Evolutionary conservation across 2,329 filamentous ascomycete species (phyloP), one percentile per base, ranked within the genome.

Genomic region (Pyrenochaeta sp.): DNA sequence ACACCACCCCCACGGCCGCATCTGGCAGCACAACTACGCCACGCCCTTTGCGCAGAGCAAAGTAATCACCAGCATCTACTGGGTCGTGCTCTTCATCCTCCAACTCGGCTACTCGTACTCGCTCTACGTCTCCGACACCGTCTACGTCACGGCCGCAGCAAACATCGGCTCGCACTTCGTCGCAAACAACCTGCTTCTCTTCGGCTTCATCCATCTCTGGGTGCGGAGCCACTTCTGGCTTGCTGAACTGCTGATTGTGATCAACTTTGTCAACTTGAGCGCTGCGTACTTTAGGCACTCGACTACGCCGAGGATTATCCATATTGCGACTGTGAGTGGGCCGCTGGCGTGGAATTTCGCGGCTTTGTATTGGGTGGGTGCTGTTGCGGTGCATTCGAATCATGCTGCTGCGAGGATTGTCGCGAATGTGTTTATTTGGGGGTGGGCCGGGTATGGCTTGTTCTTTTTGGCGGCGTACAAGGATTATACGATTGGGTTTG

Each of bases 351-450:
- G 92, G 91, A 93, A 90, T 13, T 91, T 95, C 72, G 88, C 94
- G 13, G 90, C 91, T 30, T 84, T 97, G 52, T 94, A 93, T 82
- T 96, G 92, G 91, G 91, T 92, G 68, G 93, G 93, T 8, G 92
- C 93, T 22, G 88, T 93, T 47, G 91, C 91, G 74, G 86, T 94
- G 25, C 83, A 91, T 72, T 84, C 88, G 7, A 80, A 88, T 56
- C 85, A 81, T 56, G 77, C 92, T 4, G 83, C 89, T 1, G 89
- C 91, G n/a, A 83, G 91, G 47, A 89, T 96, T 65, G 86, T 95
- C 25, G 92, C 91, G 50, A 96, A 97, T 73, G 82, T 96, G 65
- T 92, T 93, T 68, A 91, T 97, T 72, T 97, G 93, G 93, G 87
- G 89, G 27, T 88, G 94, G 62, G 81, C 94, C 40, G 87, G 85